A percentile compares a stretch with the other conserved stretches of the same genome.
These are phyloP conservation scores for Xylaria castorea DNA, from an alignment of 495 filamentous ascomycete genomes.

Conservation along the genomic window DNA sequence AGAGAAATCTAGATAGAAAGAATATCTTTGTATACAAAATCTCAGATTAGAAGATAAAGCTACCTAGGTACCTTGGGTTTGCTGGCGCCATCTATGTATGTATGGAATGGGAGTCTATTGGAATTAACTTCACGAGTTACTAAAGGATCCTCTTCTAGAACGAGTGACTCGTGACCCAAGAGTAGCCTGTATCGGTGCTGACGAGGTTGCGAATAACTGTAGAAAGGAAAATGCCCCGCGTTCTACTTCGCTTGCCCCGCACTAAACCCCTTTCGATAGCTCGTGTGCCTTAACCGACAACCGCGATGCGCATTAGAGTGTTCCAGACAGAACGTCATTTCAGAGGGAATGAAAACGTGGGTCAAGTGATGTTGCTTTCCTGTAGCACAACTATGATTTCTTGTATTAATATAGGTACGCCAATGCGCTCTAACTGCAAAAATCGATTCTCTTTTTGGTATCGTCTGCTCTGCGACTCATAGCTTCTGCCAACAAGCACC, in stretches of 20 bases:
- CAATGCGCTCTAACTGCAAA: slow-evolving; percentile 13
- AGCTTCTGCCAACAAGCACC: not conserved
- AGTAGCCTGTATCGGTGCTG: slow-evolving; percentile 17
- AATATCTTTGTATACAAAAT: slow-evolving; percentile 19
- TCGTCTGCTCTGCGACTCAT: not conserved
- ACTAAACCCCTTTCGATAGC: slow-evolving; percentile 28
- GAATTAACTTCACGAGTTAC: not conserved
- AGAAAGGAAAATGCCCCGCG: slow-evolving; percentile 28
- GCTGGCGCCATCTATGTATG: slow-evolving; percentile 14
- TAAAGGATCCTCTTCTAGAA: not conserved
- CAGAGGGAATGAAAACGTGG: not conserved
- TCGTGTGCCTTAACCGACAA: not conserved
- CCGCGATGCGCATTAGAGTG: not conserved
- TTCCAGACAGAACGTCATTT: not conserved
- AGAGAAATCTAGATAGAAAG: not conserved
- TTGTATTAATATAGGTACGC: slow-evolving; percentile 9
- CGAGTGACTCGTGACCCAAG: slow-evolving; percentile 3
- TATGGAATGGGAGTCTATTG: not conserved
- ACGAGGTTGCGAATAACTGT: not conserved
- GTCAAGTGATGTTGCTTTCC: not conserved
- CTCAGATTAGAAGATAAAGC: not conserved
- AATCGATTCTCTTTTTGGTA: not conserved
- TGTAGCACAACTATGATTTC: not conserved
- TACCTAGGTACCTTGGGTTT: not conserved
- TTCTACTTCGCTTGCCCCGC: slow-evolving; percentile 34